A percentile compares a stretch with the other conserved stretches of the same genome.
Evolutionary conservation across 2,329 filamentous ascomycete species (phyloP).

Genomic region (Hysterium pulicare): DNA sequence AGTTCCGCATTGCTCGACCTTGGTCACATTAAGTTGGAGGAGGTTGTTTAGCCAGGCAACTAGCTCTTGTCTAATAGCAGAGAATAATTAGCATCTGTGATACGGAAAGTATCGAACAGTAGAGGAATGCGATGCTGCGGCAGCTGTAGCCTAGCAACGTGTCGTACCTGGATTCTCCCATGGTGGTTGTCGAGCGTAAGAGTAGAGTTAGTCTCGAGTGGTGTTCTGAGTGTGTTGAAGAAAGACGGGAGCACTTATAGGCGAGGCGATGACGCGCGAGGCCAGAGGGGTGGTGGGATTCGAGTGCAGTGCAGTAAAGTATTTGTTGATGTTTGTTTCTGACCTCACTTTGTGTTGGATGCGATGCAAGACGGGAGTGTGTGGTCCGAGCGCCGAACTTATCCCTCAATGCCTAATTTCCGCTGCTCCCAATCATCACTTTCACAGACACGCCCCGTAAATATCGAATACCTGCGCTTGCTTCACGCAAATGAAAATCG

Average conservation of each 20-base stretch:
- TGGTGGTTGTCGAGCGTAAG: constrained; percentile 29
- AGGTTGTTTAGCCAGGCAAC: constrained; percentile 96
- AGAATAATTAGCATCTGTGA: constrained; percentile 17
- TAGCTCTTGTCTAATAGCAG: constrained; percentile 76
- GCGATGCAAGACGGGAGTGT: background rate
- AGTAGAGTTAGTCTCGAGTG: background rate
- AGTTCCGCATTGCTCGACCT: constrained; percentile 98
- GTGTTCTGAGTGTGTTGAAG: background rate
- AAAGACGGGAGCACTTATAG: too few relatives aligned
- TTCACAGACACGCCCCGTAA: too few relatives aligned
- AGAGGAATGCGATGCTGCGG: constrained; percentile 12
- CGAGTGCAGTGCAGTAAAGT: background rate
- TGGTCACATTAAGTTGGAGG: constrained; percentile 93
- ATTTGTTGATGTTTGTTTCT: constrained; percentile 1
- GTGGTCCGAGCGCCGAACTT: background rate
- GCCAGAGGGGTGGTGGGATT: background rate
- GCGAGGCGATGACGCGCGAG: background rate
- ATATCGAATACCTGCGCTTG: too few relatives aligned
- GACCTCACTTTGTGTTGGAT: too few relatives aligned
- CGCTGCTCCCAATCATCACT: too few relatives aligned
- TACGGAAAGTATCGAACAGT: constrained; percentile 18
- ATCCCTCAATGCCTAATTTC: background rate
- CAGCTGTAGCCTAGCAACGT: constrained; percentile 4
- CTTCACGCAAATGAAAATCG: too few relatives aligned
- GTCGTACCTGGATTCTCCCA: constrained; percentile 63